Evolutionary conservation across 2,329 filamentous ascomycete species (phyloP), one percentile per base, ranked within the genome.

Genomic region (Penicillium sp.): DNA sequence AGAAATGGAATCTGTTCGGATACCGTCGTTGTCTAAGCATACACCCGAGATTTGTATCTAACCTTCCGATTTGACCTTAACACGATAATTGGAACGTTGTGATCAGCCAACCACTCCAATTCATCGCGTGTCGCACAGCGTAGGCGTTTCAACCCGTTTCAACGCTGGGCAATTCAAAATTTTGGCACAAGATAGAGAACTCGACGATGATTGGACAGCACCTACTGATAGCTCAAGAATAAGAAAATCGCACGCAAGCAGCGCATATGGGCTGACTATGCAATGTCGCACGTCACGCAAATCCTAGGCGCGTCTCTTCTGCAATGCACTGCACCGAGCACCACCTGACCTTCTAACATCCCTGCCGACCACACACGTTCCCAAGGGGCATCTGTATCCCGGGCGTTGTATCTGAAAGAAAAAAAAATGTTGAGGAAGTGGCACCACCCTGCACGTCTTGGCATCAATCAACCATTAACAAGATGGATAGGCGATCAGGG

Each of bases 331-430:
- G 51, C 62, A 64, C 62, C 56, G 43, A 53, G 55, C 62, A 64
- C 59, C 64, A 61, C 61, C 60, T 65, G 64, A 66, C 59, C 54
- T 57, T 52, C 21, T 33, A 43, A 23, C 36, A 60, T 57, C 55
- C 54, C 44, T 62, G 59, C 29, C 55, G 53, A 55, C 34, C 40
- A 43, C 46, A 59, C 58, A 57, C 58, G 55, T 55, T 53, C 49
- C 33, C 54, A 56, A 47, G 54, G 49, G 54, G 48, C 27, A 56
- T 53, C 49, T 53, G 41, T 34, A 53, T 36, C n/a, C 31, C 46
- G 39, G 25, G 29, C 16, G 40, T 19, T 46, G 51, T 41, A 47
- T 55, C n/a, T 36, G 11, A 21, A 4, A 47, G 29, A 11, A 21
- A 25, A 27, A 25, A 23, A 27, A 39, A 4, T 25, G 25, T 16